Evolutionary conservation across 2,329 filamentous ascomycete species (phyloP).

Genomic region (Delphinella strobiligena): DNA sequence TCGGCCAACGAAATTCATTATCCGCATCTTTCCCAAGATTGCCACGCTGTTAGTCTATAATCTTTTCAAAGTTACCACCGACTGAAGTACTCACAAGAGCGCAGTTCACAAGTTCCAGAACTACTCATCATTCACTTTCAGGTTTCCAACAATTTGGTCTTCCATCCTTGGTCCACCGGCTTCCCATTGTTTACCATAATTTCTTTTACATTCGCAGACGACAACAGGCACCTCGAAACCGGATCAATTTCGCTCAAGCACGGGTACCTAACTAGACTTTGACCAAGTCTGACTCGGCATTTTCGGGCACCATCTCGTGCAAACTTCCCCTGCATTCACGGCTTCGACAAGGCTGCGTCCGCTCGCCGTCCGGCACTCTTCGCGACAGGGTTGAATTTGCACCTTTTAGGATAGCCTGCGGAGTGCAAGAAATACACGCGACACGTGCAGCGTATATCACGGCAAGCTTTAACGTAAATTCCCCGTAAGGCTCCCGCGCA

Average conservation of each 20-base stretch:
- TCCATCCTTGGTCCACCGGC: constrained; percentile 2
- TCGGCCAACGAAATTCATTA: constrained; percentile 6
- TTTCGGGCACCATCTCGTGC: not conserved
- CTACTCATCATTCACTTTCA: constrained; percentile 3
- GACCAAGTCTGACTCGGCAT: not conserved
- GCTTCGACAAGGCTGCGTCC: not conserved
- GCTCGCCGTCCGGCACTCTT: too few species aligned
- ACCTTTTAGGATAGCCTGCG: too few species aligned
- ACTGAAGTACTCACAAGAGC: constrained; percentile 6
- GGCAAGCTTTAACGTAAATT: not conserved
- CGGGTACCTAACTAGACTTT: not conserved
- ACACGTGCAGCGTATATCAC: too few species aligned
- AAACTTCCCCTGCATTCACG: not conserved
- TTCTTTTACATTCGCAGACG: too few species aligned
- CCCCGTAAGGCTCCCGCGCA: constrained; percentile 7
- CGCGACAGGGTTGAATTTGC: too few species aligned
- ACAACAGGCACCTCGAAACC: too few species aligned
- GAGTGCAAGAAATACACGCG: too few species aligned
- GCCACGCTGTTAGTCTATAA: constrained; percentile 6
- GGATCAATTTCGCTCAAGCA: not conserved
- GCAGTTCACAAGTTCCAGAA: constrained; percentile 1
- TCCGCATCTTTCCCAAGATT: constrained; percentile 8
- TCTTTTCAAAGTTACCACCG: constrained; percentile 6
- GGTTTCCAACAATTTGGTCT: constrained; percentile 5
- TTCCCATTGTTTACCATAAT: constrained; percentile 1